Conservation (phyloP, 163 green algal genomes). For the Chlamydomonas reinhardtii region DNA sequence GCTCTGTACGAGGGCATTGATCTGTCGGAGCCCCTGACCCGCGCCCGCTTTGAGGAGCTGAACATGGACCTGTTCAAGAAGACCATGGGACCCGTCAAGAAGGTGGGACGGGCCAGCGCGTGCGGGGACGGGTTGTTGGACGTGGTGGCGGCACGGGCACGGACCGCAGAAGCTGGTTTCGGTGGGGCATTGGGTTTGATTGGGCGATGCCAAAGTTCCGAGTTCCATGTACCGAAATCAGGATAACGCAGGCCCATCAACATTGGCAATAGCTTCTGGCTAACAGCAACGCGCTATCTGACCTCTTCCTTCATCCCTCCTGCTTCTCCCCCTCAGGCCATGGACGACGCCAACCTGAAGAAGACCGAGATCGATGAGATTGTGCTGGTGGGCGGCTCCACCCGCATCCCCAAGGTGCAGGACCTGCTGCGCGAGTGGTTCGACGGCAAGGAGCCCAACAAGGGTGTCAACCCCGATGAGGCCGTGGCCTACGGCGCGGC, state of each 20-base stretch:
- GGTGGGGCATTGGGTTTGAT: too few relatives aligned
- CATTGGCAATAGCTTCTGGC: too few relatives aligned
- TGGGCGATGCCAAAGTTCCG: too few relatives aligned
- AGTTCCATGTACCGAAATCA: too few relatives aligned
- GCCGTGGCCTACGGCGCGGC: slow-evolving; percentile 98
- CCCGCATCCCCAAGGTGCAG: slow-evolving; percentile 99
- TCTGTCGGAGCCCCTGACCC: slow-evolving; percentile 91
- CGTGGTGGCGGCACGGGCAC: too few relatives aligned
- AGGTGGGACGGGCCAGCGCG: slow-evolving; percentile 68
- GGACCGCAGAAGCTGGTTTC: too few relatives aligned
- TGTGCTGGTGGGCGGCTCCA: slow-evolving; percentile 98
- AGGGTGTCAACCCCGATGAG: slow-evolving; percentile 99
- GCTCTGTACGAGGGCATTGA: slow-evolving; percentile 89
- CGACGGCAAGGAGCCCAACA: slow-evolving; percentile 98
- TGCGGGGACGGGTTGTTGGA: too few relatives aligned
- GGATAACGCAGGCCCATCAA: too few relatives aligned
- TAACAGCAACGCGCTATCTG: too few relatives aligned
- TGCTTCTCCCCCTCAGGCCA: slow-evolving; percentile 56
- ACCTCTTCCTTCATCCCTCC: too few relatives aligned
- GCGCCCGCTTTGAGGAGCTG: slow-evolving; percentile 98
- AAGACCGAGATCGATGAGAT: slow-evolving; percentile 99
- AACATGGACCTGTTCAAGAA: slow-evolving; percentile 99
- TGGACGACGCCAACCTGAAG: slow-evolving; percentile 91
- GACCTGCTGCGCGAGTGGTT: slow-evolving; percentile 96
- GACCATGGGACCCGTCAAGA: slow-evolving; percentile 97